Base-by-base conservation (phyloP, 2,329 filamentous ascomycete genomes). In the Paraphoma chrysanthemicola region DNA sequence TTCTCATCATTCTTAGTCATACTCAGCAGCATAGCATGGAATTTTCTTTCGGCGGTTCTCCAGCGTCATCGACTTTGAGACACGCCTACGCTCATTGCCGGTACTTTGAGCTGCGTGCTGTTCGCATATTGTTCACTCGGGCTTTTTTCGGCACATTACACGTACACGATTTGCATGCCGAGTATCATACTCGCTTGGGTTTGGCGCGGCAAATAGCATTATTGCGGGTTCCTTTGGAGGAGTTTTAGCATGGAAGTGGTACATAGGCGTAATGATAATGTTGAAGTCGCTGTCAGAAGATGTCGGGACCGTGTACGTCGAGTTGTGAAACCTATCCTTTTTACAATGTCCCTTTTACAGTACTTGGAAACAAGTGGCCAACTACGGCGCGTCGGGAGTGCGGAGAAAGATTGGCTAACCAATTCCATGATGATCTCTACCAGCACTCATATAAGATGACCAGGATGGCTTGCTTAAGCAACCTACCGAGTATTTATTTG, bases 31-130 rank as follows among this genome's bases (percentile, higher is more conserved):
- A 43, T 63, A 57, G 53, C 51, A 41, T 43, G 55, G 59, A 47
- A 28, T 42, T 47, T 28, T 33, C n/a, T 38, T 53, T 16, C 31
- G 38, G 42, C 18, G 51, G n/a, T 53, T 28, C 48, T 36, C 31
- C 56, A 51, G 54, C 50, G 36, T 59, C 57, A 57, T 54, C 50
- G 49, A 46, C 30, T 38, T 23, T 16, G 29, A 45, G 18, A 17
- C 46, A 50, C 47, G 56, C 53, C 54, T 51, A 16, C 23, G 52
- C 48, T 54, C 50, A 49, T 58, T 56, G 57, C 48, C 14, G 58
- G 60, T 59, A 48, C 48, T 48, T 58, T 63, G 54, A 51, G 60
- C 58, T 48, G 47, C 38, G 28, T 58, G 16, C 36, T 53, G 36
- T 47, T 53, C 41, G 43, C 47, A 48, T 62, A 53, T 46, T 39